These are phyloP conservation scores for Pythium biforme DNA, from an alignment of 352 stramenopile genomes.

Conservation along the genomic window DNA sequence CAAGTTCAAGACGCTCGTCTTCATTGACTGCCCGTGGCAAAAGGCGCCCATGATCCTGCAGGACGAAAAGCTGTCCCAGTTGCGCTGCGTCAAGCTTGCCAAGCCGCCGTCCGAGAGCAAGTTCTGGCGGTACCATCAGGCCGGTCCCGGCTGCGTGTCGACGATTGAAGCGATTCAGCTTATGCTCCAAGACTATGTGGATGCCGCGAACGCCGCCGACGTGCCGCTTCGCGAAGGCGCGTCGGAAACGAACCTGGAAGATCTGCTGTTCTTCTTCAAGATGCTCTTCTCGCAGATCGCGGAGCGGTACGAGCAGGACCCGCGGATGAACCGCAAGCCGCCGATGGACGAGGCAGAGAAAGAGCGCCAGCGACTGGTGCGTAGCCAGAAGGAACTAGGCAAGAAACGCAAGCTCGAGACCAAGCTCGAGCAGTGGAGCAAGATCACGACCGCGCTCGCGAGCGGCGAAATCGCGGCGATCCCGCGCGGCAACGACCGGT, in stretches of 20 bases:
- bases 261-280: slow-evolving; percentile 85
- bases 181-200: slow-evolving; percentile 76
- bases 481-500: slow-evolving; percentile 49
- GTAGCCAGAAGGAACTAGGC: slow-evolving; percentile 72
- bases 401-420: slow-evolving; percentile 76
- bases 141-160: slow-evolving; percentile 81
- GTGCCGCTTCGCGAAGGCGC: slow-evolving; percentile 35
- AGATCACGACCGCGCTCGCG: slow-evolving; percentile 45
- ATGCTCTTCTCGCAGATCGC: slow-evolving; percentile 69
- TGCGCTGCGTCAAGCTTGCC: slow-evolving; percentile 80
- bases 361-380: slow-evolving; percentile 67
- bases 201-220: slow-evolving; percentile 35
- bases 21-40: slow-evolving; percentile 88
- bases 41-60: slow-evolving; percentile 78
- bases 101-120: slow-evolving; percentile 77
- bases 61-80: slow-evolving; percentile 44
- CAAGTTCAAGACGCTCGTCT: slow-evolving; percentile 67
- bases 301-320: slow-evolving; percentile 58
- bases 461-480: slow-evolving; percentile 43
- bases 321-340: slow-evolving; percentile 49
- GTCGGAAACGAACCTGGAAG: slow-evolving; percentile 40
- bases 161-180: slow-evolving; percentile 89
- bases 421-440: slow-evolving; percentile 56
- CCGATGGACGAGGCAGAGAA: slow-evolving; percentile 83
- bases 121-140: slow-evolving; percentile 88